These are phyloP conservation scores for Geotrichum fermentans DNA, from an alignment of 1,139 yeast genomes.

Conservation along the genomic window DNA sequence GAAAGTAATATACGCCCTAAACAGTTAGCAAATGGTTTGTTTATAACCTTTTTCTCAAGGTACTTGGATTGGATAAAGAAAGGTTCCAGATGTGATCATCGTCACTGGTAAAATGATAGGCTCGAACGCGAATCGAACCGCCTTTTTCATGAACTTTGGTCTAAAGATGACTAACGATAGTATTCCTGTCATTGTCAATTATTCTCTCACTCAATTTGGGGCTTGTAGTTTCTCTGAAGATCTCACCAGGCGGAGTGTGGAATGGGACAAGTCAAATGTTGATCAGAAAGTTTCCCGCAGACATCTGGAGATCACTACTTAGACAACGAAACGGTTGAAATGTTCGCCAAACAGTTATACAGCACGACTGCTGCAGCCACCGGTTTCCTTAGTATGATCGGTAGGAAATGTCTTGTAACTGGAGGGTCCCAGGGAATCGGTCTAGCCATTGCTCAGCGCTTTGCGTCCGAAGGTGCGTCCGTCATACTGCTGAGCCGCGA, in stretches of 20 bases:
- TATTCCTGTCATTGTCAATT: conserved; percentile 4
- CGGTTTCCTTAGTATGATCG: conserved; percentile 19
- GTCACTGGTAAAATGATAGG: conserved; percentile 29
- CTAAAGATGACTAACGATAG: not conserved
- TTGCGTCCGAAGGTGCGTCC: conserved; percentile 60
- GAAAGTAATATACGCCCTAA: conserved; percentile 47
- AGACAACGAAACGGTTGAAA: not conserved
- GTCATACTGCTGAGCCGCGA: conserved; percentile 60
- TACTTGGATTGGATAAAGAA: conserved; percentile 29
- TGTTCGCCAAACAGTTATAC: not conserved
- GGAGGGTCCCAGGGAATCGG: conserved; percentile 92
- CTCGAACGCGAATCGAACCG: conserved; percentile 10
- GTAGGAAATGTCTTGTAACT: conserved; percentile 45
- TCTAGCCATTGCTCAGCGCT: conserved; percentile 50
- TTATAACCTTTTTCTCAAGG: conserved; percentile 7
- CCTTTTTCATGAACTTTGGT: conserved; percentile 14
- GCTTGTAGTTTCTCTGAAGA: too few relatives aligned
- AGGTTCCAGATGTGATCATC: conserved; percentile 32
- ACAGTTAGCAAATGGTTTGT: conserved; percentile 16
- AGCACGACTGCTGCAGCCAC: not conserved
- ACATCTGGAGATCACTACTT: not conserved
- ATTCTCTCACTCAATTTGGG: too few relatives aligned
- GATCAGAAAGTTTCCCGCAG: not conserved
- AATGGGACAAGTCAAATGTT: too few relatives aligned
- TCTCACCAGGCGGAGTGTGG: too few relatives aligned